Base-by-base conservation (phyloP, 1,139 yeast genomes). In the Scheffersomyces lignicola region DNA sequence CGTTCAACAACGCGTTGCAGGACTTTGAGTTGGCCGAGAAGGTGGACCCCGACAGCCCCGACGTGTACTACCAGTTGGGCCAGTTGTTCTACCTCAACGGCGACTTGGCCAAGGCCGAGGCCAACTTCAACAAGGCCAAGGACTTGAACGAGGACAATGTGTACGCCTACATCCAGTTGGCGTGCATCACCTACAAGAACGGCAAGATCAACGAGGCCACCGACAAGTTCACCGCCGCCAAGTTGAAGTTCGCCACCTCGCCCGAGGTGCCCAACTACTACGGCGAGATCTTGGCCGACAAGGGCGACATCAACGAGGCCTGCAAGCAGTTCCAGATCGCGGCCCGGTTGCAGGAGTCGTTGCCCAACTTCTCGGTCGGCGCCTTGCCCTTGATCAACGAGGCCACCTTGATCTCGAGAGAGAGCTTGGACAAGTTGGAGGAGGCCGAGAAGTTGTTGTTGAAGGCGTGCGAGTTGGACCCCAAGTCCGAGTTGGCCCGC, bases 251-350 rank as follows among this genome's bases (percentile, higher is more conserved):
- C 78, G 94, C 96, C 49, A 78, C 92, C 23, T 76, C 84, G 35
- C 88, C 97, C 37, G 97, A 88, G 62, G 86, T 89, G 50, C 95
- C 94, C 65, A 90, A 89, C 69, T 94, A 90, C 64, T 88, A 82
- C 56, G 98, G 97, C 56, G 98, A 92, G 68, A 83, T 92, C 36
- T 73, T 90, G 54, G 81, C 89, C 45, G 97, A 92, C 58, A 77
- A 78, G 52, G 84, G 85, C 51, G 86, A 85, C 48, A 68, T 76
- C 40, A 75, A 65, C 29, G 83, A 76, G 45, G 96, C 98, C 41
- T 65, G 79, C 41, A 79, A 80, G 58, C 92, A 89, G 69, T 92
- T 89, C 59, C 96, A 90, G 48, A 76, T 78, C 52, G 90, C 98
- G 39, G 82, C 83, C 38, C 80, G 87, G 59, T 73, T 92, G 55